Evolutionary conservation across 805 yeast species (phyloP).

Genomic region (Candida xyloterini): DNA sequence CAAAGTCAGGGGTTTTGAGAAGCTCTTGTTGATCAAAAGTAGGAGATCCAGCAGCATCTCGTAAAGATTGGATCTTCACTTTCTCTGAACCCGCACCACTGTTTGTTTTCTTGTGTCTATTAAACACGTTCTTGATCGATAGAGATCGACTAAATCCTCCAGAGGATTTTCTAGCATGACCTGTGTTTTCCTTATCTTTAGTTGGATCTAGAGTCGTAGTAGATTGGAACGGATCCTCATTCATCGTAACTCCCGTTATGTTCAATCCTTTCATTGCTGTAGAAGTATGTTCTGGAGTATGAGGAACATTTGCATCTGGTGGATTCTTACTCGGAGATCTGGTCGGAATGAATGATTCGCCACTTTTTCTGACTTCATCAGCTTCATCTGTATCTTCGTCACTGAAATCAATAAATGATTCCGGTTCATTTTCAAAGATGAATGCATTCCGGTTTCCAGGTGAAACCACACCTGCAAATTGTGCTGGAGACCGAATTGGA

Average conservation of each 20-base stretch:
- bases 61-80: slow-evolving; percentile 15
- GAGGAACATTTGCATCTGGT: slow-evolving; percentile 15
- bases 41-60: slow-evolving; percentile 16
- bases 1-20: slow-evolving; percentile 4
- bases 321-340: slow-evolving; percentile 15
- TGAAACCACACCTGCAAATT: slow-evolving; percentile 13
- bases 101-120: slow-evolving; percentile 29
- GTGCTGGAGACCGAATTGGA: slow-evolving; percentile 13
- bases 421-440: slow-evolving; percentile 22
- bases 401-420: slow-evolving; percentile 19
- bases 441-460: slow-evolving; percentile 25
- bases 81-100: slow-evolving; percentile 10
- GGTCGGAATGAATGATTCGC: slow-evolving; percentile 14
- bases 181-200: slow-evolving; percentile 16
- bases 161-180: slow-evolving; percentile 20
- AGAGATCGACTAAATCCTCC: slow-evolving; percentile 24
- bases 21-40: slow-evolving; percentile 10
- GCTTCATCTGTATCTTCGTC: slow-evolving; percentile 16
- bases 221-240: slow-evolving; percentile 1
- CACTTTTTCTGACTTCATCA: background rate
- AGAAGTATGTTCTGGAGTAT: slow-evolving; percentile 16
- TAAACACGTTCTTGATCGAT: slow-evolving; percentile 23
- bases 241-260: slow-evolving; percentile 19
- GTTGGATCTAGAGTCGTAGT: slow-evolving; percentile 2
- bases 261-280: slow-evolving; percentile 22